Base-by-base conservation (phyloP, 768 basidiomycete species). In the Pholiota conissans region DNA sequence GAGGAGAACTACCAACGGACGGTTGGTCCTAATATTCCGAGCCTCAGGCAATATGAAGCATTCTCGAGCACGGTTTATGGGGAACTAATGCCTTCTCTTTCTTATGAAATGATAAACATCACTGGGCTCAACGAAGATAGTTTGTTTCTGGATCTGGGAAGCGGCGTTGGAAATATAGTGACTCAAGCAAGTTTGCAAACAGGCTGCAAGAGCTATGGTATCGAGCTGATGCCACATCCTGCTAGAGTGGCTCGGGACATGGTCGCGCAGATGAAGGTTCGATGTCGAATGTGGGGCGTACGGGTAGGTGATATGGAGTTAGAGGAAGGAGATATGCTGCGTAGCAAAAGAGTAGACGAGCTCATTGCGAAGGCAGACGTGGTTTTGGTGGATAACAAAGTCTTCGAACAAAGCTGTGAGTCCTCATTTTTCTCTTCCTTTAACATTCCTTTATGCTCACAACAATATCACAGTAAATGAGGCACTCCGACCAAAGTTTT, bases 1-100 rank as follows among this genome's bases (percentile, higher is more conserved):
- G 93, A 95, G 42, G 94, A 98, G 76, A 91, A 88, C 34, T 98
- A 99, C 66, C 93, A 98, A 67, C 85, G 97, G 26, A 85, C 86
- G 16, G 95, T 98, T 1, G 95, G 95, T 5, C 97, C 97, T 0
- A 85, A 91, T 64, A 84, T 95, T n/a, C 83, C 84, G 52, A 82
- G 80, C 56, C 79, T 98, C 53, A 87, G 82, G 66, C 84, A 87
- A 63, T 95, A 98, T 70, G 83, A 85, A 65, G 85, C 91, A 28
- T 87, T 95, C 76, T 86, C 90, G 53, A 88, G 87, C 65, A 87
- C 88, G 52, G 91, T 90, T 26, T 98, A 94, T 66, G 96, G 91
- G 59, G 95, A 97, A 68, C 83, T 95, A 49, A 88, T 89, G 84
- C 92, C 90, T 2, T 81, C 80, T 58, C 84, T 95, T 62, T 84